Evolutionary conservation across 345 rosid species (phyloP).

Genomic region (Aquilaria malaccensis): DNA sequence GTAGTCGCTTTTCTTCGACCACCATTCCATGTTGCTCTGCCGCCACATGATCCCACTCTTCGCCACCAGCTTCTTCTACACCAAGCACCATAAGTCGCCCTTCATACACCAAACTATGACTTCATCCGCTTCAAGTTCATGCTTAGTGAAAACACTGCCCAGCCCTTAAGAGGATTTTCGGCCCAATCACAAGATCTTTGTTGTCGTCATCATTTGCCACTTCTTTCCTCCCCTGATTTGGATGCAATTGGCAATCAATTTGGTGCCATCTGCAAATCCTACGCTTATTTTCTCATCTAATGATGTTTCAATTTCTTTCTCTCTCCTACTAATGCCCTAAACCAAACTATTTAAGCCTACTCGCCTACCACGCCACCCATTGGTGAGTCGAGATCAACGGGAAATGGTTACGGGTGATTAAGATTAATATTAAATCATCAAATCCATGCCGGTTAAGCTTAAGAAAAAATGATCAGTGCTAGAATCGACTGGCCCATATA

Average conservation of each 20-base stretch:
- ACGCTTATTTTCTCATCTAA: conserved; percentile 63
- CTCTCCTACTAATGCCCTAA: too few relatives aligned
- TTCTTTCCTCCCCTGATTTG: conserved; percentile 87
- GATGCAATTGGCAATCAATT: conserved; percentile 52
- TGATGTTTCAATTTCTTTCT: conserved; percentile 57
- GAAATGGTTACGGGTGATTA: too few relatives aligned
- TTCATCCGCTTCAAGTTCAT: conserved; percentile 83
- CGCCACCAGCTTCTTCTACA: conserved; percentile 84
- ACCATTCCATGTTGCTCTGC: conserved; percentile 71
- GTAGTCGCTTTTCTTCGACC: conserved; percentile 59
- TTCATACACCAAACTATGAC: conserved; percentile 76
- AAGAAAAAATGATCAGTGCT: too few relatives aligned
- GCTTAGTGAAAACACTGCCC: conserved; percentile 83
- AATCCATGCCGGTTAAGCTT: too few relatives aligned
- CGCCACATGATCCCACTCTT: conserved; percentile 73
- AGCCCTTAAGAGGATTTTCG: conserved; percentile 99
- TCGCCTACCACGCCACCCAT: too few relatives aligned
- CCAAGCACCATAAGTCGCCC: conserved; percentile 98
- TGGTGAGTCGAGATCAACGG: too few relatives aligned
- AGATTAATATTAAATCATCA: too few relatives aligned
- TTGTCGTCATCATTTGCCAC: conserved; percentile 85
- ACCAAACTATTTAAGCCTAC: too few relatives aligned
- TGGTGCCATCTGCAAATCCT: conserved; percentile 44
- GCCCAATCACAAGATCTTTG: conserved; percentile 83
- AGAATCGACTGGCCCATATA: too few relatives aligned